These are phyloP conservation scores for Ascochyta koolunga DNA, from an alignment of 2,329 filamentous ascomycete genomes.

Conservation along the genomic window DNA sequence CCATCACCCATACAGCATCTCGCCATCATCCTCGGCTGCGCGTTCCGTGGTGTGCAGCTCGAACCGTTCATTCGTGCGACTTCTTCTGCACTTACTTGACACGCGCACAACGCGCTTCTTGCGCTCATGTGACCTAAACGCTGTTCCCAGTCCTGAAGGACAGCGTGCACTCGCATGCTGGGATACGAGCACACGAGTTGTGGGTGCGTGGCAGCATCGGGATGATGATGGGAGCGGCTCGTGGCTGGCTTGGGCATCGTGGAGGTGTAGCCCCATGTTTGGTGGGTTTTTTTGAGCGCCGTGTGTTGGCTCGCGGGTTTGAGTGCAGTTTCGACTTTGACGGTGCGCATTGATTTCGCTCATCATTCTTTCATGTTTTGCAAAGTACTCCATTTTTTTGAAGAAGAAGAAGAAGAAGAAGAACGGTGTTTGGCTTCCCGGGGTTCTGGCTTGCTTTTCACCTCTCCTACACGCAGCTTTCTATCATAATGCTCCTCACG, in stretches of 20 bases:
- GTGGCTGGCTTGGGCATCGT: background rate
- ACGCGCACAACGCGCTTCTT: slow-evolving; percentile 9
- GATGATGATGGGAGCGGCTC: background rate
- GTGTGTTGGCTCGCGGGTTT: no score
- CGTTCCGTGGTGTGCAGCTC: background rate
- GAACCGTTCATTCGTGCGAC: background rate
- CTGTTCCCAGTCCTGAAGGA: background rate
- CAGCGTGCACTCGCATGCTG: background rate
- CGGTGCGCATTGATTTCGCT: no score
- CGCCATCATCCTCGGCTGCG: background rate
- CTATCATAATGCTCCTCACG: slow-evolving; percentile 6
- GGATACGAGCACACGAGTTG: background rate
- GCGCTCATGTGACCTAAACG: slow-evolving; percentile 11
- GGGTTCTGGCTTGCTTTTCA: background rate
- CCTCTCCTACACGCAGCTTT: background rate
- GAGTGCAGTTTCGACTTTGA: no score
- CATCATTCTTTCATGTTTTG: background rate
- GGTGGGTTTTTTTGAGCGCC: no score
- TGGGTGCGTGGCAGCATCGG: background rate
- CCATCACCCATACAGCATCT: background rate
- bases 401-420: no score
- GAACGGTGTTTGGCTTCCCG: background rate
- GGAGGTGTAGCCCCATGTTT: no score
- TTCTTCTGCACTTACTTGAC: background rate
- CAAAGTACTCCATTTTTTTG: background rate